phyloP scores from a whole-genome alignment of 2,329 filamentous ascomycete genomes.

The Fusarium aywerte region DNA sequence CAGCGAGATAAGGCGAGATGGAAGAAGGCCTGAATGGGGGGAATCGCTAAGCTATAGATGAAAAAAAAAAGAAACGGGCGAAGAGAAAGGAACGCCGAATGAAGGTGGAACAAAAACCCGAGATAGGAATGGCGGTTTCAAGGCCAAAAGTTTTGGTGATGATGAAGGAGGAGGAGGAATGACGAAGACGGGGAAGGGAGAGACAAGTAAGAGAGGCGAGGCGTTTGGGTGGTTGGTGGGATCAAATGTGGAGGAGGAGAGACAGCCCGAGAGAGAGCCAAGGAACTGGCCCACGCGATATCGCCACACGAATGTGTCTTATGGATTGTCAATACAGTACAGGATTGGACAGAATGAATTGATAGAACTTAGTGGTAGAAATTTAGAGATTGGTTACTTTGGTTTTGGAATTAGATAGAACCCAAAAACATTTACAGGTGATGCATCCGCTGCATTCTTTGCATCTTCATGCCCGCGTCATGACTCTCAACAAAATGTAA shows the following conservation, averaged over 20 bases:
- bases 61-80: not conserved
- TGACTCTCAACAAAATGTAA: not conserved
- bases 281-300: conserved; percentile 36
- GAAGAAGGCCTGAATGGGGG: not conserved
- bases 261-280: conserved; percentile 17
- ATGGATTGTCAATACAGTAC: not conserved
- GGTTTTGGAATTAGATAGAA: not conserved
- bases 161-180: conserved; percentile 25
- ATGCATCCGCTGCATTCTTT: not conserved
- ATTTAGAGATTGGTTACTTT: not conserved
- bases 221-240: conserved; percentile 30
- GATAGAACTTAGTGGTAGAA: not conserved
- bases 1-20: conserved; percentile 23
- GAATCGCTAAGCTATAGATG: conserved; percentile 8
- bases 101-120: conserved; percentile 13
- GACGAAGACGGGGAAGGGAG: conserved; percentile 30
- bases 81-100: conserved; percentile 20
- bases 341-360: not conserved
- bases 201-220: conserved; percentile 12
- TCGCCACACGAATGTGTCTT: conserved; percentile 29
- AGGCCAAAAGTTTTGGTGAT: conserved; percentile 21
- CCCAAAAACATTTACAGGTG: not conserved
- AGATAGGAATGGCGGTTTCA: conserved; percentile 14
- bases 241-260: conserved; percentile 35
- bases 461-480: not conserved